These are phyloP conservation scores for Clarkia xantiana DNA, from an alignment of 345 rosid genomes.

Conservation along the genomic window DNA sequence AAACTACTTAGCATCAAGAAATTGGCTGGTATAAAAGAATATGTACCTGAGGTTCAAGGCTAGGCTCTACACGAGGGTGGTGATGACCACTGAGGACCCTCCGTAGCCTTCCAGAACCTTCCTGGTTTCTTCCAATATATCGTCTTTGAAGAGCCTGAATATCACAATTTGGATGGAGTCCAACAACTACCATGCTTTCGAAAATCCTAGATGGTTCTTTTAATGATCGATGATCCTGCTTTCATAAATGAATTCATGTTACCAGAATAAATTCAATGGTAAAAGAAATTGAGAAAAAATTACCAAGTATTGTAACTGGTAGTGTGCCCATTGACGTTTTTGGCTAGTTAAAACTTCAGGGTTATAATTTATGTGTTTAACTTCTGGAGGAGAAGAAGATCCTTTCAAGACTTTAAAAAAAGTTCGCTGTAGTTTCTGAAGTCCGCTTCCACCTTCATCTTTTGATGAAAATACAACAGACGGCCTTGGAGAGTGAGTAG, in stretches of 20 bases:
- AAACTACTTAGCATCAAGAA: background rate
- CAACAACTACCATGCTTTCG: constrained; percentile 89
- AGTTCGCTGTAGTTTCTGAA: constrained; percentile 62
- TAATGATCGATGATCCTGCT: constrained; percentile 66
- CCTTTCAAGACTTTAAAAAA: constrained; percentile 52
- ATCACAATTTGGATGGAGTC: constrained; percentile 88
- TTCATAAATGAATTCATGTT: background rate
- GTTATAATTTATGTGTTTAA: constrained; percentile 41
- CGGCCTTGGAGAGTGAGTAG: constrained; percentile 60
- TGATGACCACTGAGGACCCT: constrained; percentile 39
- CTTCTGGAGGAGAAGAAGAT: constrained; percentile 50
- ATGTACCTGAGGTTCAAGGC: constrained; percentile 73
- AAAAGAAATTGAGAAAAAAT: too few relatives aligned
- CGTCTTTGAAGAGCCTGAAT: constrained; percentile 63
- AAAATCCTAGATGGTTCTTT: constrained; percentile 78
- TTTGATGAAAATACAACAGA: constrained; percentile 68
- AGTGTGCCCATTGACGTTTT: constrained; percentile 89
- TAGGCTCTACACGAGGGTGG: constrained; percentile 62
- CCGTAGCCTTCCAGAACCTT: constrained; percentile 53
- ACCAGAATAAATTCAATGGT: too few relatives aligned
- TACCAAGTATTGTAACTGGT: constrained; percentile 82
- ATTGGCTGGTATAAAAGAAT: background rate
- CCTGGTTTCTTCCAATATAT: constrained; percentile 34
- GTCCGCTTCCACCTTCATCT: constrained; percentile 51
- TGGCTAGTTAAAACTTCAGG: constrained; percentile 93